Evolutionary conservation across 768 basidiomycete genomes (phyloP).

Genomic region (Panellus pusillus): DNA sequence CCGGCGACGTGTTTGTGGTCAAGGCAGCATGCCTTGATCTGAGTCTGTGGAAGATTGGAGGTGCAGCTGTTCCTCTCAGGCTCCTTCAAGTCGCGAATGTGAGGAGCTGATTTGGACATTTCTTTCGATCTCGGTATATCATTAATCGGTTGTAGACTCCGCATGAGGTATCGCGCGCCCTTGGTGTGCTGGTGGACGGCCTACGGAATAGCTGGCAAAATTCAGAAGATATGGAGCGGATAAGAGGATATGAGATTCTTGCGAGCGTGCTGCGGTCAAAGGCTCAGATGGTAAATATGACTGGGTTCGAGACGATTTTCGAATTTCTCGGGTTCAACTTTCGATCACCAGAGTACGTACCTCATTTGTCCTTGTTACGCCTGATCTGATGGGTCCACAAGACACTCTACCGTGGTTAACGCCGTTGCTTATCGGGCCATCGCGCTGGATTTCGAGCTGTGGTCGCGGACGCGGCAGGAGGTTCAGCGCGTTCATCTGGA

Average conservation of each 20-base stretch:
- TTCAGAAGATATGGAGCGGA: constrained; percentile 90
- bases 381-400: constrained; percentile 26
- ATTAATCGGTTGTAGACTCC: constrained; percentile 47
- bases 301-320: constrained; percentile 80
- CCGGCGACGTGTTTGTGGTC: constrained; percentile 62
- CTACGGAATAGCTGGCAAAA: constrained; percentile 88
- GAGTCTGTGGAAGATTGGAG: constrained; percentile 81
- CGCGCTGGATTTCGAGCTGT: constrained; percentile 88
- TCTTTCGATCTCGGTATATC: not conserved
- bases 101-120: constrained; percentile 27
- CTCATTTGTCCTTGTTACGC: too few species aligned
- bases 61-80: constrained; percentile 69
- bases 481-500: constrained; percentile 80
- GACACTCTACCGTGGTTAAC: constrained; percentile 82
- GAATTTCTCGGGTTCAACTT: constrained; percentile 87
- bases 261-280: constrained; percentile 73
- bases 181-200: constrained; percentile 74
- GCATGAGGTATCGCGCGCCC: constrained; percentile 72
- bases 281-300: constrained; percentile 72
- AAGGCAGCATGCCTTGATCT: constrained; percentile 67
- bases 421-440: constrained; percentile 78
- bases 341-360: constrained; percentile 70
- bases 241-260: constrained; percentile 88
- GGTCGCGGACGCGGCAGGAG: constrained; percentile 69
- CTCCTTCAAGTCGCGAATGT: constrained; percentile 79